Percentiles rank a stretch among this genome's conserved stretches.
Evolutionary conservation across 164 flowering plant genomes (phyloP).

Genomic region (Chimonanthus praecox): DNA sequence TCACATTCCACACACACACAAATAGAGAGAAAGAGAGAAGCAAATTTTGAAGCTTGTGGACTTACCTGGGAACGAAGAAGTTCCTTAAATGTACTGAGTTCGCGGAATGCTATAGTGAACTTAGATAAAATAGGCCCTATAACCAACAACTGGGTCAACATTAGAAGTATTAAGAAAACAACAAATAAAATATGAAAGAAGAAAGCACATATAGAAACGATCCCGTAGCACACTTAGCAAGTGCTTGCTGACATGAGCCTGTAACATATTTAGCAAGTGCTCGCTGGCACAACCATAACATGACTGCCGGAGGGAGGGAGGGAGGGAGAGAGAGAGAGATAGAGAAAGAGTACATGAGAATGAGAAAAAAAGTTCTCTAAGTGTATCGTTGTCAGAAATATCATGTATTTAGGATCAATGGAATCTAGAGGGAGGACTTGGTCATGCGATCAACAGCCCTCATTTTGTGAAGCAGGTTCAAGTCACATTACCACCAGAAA

Average conservation of each 20-base stretch:
- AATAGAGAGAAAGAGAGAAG: background rate
- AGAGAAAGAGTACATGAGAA: no score
- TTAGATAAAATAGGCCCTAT: slow-evolving; percentile 88
- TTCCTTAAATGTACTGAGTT: slow-evolving; percentile 82
- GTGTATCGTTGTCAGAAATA: no score
- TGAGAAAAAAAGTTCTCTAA: no score
- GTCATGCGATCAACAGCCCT: no score
- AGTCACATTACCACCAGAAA: no score
- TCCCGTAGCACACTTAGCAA: background rate
- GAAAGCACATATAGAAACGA: background rate
- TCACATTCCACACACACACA: background rate
- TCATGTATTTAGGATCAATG: no score
- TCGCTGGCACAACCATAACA: background rate
- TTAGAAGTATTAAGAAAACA: background rate
- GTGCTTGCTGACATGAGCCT: background rate
- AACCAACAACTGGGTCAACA: background rate
- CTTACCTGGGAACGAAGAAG: slow-evolving; percentile 88
- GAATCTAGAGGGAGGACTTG: no score
- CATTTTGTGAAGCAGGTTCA: no score
- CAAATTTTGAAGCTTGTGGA: slow-evolving; percentile 1
- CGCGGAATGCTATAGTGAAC: slow-evolving; percentile 69
- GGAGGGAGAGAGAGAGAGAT: background rate
- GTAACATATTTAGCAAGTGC: background rate
- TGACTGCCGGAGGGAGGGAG: background rate
- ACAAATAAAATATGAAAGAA: background rate